Evolutionary conservation across 139 green algal species (phyloP).

Genomic region (Ettlia oleoabundans): DNA sequence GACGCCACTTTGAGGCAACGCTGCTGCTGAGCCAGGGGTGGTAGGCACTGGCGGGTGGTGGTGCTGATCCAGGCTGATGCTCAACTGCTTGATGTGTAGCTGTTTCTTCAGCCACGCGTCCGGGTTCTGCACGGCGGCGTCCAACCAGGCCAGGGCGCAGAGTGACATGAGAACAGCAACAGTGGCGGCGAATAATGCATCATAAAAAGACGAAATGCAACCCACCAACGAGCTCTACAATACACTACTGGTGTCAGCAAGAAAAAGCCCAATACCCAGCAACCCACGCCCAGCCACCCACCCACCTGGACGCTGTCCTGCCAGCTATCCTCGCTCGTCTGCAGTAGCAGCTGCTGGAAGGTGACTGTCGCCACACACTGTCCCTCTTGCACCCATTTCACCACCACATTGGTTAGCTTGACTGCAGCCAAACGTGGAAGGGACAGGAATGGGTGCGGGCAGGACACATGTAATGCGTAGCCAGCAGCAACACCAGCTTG

Average conservation of each 20-base stretch:
- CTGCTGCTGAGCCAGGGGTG: neutral
- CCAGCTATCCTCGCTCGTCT: conserved; percentile 43
- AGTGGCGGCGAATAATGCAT: too few relatives aligned
- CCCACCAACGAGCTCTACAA: too few relatives aligned
- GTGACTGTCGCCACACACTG: conserved; percentile 38
- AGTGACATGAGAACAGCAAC: too few relatives aligned
- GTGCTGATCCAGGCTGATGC: conserved; percentile 40
- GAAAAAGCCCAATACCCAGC: too few relatives aligned
- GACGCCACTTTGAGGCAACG: neutral
- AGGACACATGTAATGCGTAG: neutral
- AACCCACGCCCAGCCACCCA: neutral
- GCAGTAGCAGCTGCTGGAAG: conserved; percentile 40
- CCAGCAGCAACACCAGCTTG: neutral
- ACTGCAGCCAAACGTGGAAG: conserved; percentile 11
- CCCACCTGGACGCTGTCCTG: conserved; percentile 19
- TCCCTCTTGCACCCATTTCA: conserved; percentile 41
- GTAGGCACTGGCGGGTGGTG: neutral
- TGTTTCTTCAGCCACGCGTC: conserved; percentile 61
- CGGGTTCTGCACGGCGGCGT: conserved; percentile 25
- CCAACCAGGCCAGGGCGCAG: neutral
- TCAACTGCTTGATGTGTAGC: conserved; percentile 34
- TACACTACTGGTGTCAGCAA: too few relatives aligned
- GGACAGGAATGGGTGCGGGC: too few relatives aligned
- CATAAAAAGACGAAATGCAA: too few relatives aligned
- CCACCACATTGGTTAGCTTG: conserved; percentile 54